phyloP scores from a whole-genome alignment of 75 land plant genomes.

The Chamaecyparis obtusa region DNA sequence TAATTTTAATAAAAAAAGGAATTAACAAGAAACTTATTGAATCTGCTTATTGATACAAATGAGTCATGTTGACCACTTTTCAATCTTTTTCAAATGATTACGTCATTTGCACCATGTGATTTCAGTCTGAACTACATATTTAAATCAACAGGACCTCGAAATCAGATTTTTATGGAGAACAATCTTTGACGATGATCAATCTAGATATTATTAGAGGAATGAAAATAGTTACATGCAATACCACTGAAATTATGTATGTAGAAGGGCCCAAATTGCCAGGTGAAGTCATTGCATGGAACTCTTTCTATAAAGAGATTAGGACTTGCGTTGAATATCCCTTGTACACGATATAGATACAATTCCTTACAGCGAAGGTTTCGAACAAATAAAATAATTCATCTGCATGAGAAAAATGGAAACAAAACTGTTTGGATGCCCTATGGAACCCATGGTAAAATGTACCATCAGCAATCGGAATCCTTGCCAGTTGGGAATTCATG shows the following conservation, averaged over 20 bases:
- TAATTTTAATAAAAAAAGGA: background rate
- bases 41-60: background rate
- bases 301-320: background rate
- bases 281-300: background rate
- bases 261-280: background rate
- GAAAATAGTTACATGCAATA: background rate
- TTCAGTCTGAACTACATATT: background rate
- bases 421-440: slow-evolving; percentile 9
- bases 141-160: background rate
- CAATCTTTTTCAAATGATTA: background rate
- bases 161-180: background rate
- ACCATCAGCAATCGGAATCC: background rate
- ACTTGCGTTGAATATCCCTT: background rate
- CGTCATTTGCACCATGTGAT: background rate
- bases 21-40: background rate
- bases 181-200: background rate
- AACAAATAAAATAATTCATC: background rate
- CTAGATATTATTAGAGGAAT: background rate
- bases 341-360: background rate
- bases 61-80: background rate
- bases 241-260: background rate
- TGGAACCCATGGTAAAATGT: slow-evolving; percentile 8
- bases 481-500: background rate
- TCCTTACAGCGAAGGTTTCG: background rate
- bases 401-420: background rate